phyloP scores from a whole-genome alignment of 2,329 filamentous ascomycete species.

The Phoma sp. region DNA sequence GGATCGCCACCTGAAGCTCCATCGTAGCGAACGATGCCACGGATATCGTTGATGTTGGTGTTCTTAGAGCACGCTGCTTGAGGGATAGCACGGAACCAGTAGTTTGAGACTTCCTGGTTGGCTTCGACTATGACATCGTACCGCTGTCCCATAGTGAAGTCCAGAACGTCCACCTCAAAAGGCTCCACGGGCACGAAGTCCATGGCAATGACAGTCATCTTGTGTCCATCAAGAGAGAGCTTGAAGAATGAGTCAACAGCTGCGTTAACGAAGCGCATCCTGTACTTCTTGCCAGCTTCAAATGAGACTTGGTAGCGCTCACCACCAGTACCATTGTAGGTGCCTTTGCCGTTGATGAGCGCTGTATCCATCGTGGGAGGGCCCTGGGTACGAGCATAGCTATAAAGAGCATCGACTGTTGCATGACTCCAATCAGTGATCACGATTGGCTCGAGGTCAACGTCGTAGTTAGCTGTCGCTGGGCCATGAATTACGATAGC shows the following conservation, averaged over 20 bases:
- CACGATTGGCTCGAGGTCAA: conserved; percentile 43
- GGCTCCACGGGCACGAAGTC: conserved; percentile 50
- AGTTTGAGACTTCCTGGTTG: conserved; percentile 24
- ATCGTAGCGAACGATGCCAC: conserved; percentile 46
- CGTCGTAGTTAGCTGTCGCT: conserved; percentile 47
- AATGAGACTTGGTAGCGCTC: conserved; percentile 31
- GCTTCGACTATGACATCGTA: conserved; percentile 39
- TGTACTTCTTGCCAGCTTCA: conserved; percentile 44
- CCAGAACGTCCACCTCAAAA: conserved; percentile 38
- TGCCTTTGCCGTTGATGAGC: conserved; percentile 29
- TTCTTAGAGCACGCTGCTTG: conserved; percentile 29
- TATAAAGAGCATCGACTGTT: conserved; percentile 39
- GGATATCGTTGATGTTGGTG: conserved; percentile 36
- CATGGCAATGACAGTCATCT: conserved; percentile 45
- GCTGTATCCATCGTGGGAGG: conserved; percentile 17
- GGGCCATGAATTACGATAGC: conserved; percentile 50
- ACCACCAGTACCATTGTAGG: conserved; percentile 26
- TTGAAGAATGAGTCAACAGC: conserved; percentile 47
- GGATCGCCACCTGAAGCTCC: conserved; percentile 37
- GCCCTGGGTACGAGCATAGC: conserved; percentile 20
- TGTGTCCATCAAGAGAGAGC: conserved; percentile 48
- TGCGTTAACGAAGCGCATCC: conserved; percentile 46
- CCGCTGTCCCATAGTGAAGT: conserved; percentile 38
- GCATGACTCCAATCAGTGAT: conserved; percentile 47
- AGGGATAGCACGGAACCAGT: conserved; percentile 35